Percentiles rank a stretch among this genome's conserved stretches.
Evolutionary conservation across 140 eudicot species (phyloP).

Genomic region (Anethum foeniculum): DNA sequence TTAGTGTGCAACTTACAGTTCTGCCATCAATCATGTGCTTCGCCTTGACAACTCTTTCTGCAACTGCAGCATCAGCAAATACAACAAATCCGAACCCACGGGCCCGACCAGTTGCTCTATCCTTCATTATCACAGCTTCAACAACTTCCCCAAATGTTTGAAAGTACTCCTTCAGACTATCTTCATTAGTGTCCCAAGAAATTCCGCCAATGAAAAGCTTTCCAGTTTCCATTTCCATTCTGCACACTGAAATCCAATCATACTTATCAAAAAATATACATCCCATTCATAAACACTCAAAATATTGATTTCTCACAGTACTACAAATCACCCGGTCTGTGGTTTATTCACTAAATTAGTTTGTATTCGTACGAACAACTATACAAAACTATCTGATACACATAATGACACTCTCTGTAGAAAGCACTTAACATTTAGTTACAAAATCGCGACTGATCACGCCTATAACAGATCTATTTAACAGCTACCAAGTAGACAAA

Average conservation of each 20-base stretch:
- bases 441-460: background rate
- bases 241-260: conserved; percentile 15
- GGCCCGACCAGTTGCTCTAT: conserved; percentile 89
- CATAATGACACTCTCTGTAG: background rate
- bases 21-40: conserved; percentile 93
- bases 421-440: background rate
- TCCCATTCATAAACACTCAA: background rate
- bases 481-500: background rate
- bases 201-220: conserved; percentile 91
- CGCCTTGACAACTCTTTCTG: conserved; percentile 75
- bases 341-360: background rate
- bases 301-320: background rate
- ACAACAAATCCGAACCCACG: conserved; percentile 94
- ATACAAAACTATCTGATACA: background rate
- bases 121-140: conserved; percentile 95
- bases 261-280: background rate
- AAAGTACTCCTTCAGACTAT: conserved; percentile 67
- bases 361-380: background rate
- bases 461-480: background rate
- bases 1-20: conserved; percentile 48
- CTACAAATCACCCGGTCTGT: background rate
- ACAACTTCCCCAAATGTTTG: conserved; percentile 64
- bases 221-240: conserved; percentile 87
- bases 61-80: conserved; percentile 66
- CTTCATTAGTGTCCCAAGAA: conserved; percentile 91